Conservation (phyloP, 2,329 filamentous ascomycete species). For the Colletotrichum spaethianum region DNA sequence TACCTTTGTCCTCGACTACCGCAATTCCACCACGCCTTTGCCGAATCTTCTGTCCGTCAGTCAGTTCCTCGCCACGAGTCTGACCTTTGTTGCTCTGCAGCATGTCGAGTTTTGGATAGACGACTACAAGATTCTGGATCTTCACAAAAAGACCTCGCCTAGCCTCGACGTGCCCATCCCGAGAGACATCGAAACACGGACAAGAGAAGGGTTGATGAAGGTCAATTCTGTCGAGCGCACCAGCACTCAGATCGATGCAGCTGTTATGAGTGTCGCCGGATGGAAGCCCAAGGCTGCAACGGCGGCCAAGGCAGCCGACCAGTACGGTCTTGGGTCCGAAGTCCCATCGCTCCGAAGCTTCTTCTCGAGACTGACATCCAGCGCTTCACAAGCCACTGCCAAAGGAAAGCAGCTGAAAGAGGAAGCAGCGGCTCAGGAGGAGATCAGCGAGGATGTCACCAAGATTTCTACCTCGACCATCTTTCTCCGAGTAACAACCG, state of each 20-base stretch:
- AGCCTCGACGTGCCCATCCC: constrained; percentile 81
- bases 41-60: constrained; percentile 89
- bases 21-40: constrained; percentile 88
- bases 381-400: constrained; percentile 63
- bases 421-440: constrained; percentile 73
- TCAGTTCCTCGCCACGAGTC: constrained; percentile 93
- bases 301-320: constrained; percentile 60
- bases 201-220: constrained; percentile 90
- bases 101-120: constrained; percentile 93
- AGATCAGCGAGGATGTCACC: constrained; percentile 79
- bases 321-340: constrained; percentile 66
- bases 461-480: constrained; percentile 82
- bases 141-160: constrained; percentile 90
- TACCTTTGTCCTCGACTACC: constrained; percentile 94
- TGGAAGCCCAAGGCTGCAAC: constrained; percentile 76
- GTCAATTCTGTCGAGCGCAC: constrained; percentile 85
- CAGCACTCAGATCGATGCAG: constrained; percentile 92
- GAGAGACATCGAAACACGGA: constrained; percentile 83
- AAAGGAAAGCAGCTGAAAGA: constrained; percentile 72
- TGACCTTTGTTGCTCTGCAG: constrained; percentile 94
- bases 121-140: constrained; percentile 82
- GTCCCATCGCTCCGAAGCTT: constrained; percentile 80
- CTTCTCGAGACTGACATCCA: constrained; percentile 82
- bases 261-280: constrained; percentile 88
- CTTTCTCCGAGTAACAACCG: constrained; percentile 90